Percentiles rank a stretch among this genome's conserved stretches.
Conservation (phyloP, 2,329 filamentous ascomycete genomes). For the Lasiodiplodia hormozganensis region DNA sequence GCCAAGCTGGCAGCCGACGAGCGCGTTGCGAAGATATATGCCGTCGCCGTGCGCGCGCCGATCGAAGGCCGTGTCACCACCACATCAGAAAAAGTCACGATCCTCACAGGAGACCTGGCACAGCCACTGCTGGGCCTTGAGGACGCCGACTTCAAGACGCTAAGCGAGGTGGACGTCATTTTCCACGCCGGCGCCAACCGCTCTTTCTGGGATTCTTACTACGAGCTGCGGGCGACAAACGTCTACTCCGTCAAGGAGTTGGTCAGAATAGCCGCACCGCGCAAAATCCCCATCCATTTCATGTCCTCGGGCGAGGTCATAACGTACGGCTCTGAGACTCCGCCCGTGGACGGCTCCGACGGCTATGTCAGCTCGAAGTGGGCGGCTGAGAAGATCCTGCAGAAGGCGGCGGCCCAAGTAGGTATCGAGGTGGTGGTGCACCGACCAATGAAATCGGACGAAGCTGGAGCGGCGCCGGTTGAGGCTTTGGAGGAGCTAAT, state of each 20-base stretch:
- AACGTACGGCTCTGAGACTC: background rate
- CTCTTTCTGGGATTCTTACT: constrained; percentile 38
- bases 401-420: too few relatives aligned
- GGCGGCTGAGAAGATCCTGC: too few relatives aligned
- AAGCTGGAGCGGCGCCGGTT: too few relatives aligned
- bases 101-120: constrained; percentile 48
- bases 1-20: constrained; percentile 42
- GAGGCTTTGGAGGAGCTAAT: too few relatives aligned
- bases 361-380: too few relatives aligned
- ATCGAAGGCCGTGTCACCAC: background rate
- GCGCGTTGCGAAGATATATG: constrained; percentile 47
- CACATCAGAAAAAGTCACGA: constrained; percentile 24
- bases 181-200: constrained; percentile 36
- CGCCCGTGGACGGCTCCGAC: too few relatives aligned
- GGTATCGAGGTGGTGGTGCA: too few relatives aligned
- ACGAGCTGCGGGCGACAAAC: constrained; percentile 37
- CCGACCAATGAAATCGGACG: too few relatives aligned
- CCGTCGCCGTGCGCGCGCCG: constrained; percentile 48
- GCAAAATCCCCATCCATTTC: constrained; percentile 33
- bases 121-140: constrained; percentile 33
- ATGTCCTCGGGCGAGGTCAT: constrained; percentile 28
- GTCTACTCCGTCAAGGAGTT: constrained; percentile 30
- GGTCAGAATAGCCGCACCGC: constrained; percentile 24
- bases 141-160: background rate
- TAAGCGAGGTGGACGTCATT: constrained; percentile 30